phyloP scores from a whole-genome alignment of 2,329 filamentous ascomycete genomes.

The Epichloe scottii region DNA sequence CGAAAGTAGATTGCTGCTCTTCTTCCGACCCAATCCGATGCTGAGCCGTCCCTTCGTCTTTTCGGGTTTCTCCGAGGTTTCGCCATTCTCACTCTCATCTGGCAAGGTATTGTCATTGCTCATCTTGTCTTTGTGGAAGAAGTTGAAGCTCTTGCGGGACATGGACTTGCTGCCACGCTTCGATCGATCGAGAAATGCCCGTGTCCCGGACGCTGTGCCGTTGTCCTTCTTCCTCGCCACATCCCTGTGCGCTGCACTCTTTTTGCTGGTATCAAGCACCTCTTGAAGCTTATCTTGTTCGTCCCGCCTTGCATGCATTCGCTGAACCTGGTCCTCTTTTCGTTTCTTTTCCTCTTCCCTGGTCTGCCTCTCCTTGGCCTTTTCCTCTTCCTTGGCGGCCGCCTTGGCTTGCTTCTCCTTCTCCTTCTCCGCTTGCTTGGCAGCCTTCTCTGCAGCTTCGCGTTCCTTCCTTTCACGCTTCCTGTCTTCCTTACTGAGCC shows the following conservation, averaged over 20 bases:
- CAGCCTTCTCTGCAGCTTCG: constrained; percentile 42
- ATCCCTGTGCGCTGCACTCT: constrained; percentile 42
- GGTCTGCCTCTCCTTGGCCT: constrained; percentile 13
- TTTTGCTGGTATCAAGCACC: constrained; percentile 55
- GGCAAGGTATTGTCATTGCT: constrained; percentile 11
- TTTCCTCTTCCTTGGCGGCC: constrained; percentile 20
- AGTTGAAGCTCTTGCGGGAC: constrained; percentile 61
- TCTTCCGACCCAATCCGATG: constrained; percentile 57
- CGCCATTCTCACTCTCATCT: constrained; percentile 18
- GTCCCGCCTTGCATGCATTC: constrained; percentile 37
- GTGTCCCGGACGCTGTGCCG: constrained; percentile 23
- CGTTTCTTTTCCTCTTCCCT: constrained; percentile 19
- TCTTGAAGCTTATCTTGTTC: constrained; percentile 50
- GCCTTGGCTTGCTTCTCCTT: constrained; percentile 28
- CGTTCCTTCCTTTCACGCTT: constrained; percentile 58
- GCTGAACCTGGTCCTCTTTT: constrained; percentile 43
- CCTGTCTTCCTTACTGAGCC: constrained; percentile 46
- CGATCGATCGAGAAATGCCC: constrained; percentile 49
- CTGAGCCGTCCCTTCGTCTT: constrained; percentile 53
- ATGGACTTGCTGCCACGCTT: constrained; percentile 66
- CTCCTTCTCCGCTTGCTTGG: constrained; percentile 32
- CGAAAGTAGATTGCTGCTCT: constrained; percentile 40
- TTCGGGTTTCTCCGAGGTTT: constrained; percentile 30
- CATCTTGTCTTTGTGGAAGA: constrained; percentile 43
- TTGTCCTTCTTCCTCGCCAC: constrained; percentile 26